A percentile compares a stretch with the other conserved stretches of the same genome.
These are phyloP conservation scores for Dryas drummondii DNA, from an alignment of 306 rosid species.

Conservation along the genomic window DNA sequence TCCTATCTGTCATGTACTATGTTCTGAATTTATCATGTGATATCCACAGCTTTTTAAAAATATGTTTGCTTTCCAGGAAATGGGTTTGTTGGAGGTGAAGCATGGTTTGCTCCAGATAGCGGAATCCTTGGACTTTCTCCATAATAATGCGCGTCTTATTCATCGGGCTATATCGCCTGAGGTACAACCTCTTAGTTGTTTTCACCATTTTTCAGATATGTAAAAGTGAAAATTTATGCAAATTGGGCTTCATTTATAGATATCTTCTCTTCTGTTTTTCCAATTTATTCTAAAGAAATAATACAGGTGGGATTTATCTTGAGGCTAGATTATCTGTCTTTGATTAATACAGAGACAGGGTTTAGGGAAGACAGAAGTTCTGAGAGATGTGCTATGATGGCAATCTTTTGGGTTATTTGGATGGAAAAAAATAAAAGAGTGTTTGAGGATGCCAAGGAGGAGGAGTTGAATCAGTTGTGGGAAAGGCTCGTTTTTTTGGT, in stretches of 20 bases:
- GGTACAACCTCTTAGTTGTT: slow-evolving; percentile 38
- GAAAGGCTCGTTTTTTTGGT: no score
- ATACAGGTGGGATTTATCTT: neutral
- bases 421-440: no score
- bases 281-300: neutral
- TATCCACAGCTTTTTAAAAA: slow-evolving; percentile 6
- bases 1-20: neutral
- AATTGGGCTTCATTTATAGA: neutral
- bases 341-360: neutral
- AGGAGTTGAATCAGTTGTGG: no score
- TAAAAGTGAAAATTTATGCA: neutral
- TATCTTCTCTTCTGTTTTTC: neutral
- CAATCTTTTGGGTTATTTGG: no score
- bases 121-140: slow-evolving; percentile 90
- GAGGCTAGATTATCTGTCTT: neutral
- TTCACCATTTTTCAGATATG: neutral
- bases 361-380: no score
- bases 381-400: no score
- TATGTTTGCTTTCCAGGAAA: slow-evolving; percentile 51
- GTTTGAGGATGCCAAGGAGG: no score
- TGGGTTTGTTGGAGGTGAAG: slow-evolving; percentile 92
- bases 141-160: slow-evolving; percentile 83
- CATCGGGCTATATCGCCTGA: slow-evolving; percentile 94
- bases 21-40: neutral
- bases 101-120: slow-evolving; percentile 97